A percentile compares a stretch with the other conserved stretches of the same genome.
Conservation (phyloP, 2,329 filamentous ascomycete species). For the Tetracladium maxilliforme region DNA sequence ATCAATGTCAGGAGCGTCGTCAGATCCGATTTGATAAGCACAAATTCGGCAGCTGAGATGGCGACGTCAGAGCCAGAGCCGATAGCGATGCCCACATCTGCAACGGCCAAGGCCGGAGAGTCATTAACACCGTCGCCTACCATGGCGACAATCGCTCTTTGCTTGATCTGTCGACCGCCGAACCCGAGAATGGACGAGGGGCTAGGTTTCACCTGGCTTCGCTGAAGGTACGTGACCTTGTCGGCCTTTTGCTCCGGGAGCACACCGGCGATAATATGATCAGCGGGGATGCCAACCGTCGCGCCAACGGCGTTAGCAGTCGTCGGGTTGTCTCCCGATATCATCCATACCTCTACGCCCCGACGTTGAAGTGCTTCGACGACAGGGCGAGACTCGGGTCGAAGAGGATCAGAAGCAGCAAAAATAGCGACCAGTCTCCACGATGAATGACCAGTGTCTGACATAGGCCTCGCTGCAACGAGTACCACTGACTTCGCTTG, state of each 20-base stretch:
- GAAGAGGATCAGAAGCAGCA: constrained; percentile 68
- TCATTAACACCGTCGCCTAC: constrained; percentile 84
- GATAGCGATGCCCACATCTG: constrained; percentile 73
- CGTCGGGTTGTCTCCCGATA: constrained; percentile 79
- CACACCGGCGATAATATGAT: constrained; percentile 75
- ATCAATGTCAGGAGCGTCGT: constrained; percentile 43
- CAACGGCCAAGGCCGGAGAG: constrained; percentile 62
- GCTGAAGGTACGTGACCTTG: constrained; percentile 50
- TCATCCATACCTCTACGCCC: constrained; percentile 74
- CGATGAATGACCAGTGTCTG: not conserved
- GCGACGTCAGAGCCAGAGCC: constrained; percentile 73
- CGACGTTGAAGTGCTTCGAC: constrained; percentile 48
- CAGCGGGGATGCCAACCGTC: constrained; percentile 56
- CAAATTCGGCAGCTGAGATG: constrained; percentile 68
- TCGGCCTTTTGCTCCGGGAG: constrained; percentile 71
- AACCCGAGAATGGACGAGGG: too few species aligned
- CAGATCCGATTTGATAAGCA: constrained; percentile 52
- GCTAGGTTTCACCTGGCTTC: too few species aligned
- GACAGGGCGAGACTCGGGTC: constrained; percentile 53
- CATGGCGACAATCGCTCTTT: constrained; percentile 55
- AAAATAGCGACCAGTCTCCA: constrained; percentile 50
- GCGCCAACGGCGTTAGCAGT: constrained; percentile 69
- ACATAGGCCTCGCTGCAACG: constrained; percentile 25
- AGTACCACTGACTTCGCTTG: constrained; percentile 51
- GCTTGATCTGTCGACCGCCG: constrained; percentile 22